Evolutionary conservation across 352 stramenopile genomes (phyloP), one percentile per base, ranked within the genome.

Genomic region (Pilasporangium apinafurcum): DNA sequence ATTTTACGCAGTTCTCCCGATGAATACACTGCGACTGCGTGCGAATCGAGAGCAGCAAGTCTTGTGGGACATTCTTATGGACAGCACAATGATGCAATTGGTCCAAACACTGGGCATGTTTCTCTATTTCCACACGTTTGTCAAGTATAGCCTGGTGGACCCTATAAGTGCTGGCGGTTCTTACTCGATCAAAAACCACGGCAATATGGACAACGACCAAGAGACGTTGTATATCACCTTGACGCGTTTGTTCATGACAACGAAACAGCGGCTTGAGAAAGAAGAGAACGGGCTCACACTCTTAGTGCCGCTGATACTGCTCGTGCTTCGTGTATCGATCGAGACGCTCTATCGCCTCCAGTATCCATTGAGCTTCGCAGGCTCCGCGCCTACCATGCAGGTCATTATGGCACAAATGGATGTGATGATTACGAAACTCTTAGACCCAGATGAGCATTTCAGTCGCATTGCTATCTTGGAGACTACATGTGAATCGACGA

Each of bases 301-400:
- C 2, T 65, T 68, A 21, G 30, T 88, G 8, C 70, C 74, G 3
- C 49, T 90, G 8, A 30, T 81, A 5, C 44, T 90, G 13, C 55
- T 90, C 0, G 71, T 59, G 17, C 62, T 87, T 14, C 74, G 78
- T 10, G 65, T 90, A 1, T 57, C 67, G 10, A 37, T 86, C 8
- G 71, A 85, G 33, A 83, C 74, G 13, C 48, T 86, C 3, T 77
- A 69, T n/a, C 72, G 72, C 22, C 55, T 62, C 24, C 68, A 80
- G 43, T 90, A 87, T 35, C 72, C 78, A 0, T 40, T 69, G 13
- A 86, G 61, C 39, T 86, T 86, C 30, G 56, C 47, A 22, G 36
- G 54, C 9, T 58, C 61, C 0, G 44, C 22, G 3, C 40, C 47
- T 20, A 68, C 47, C 22, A 76, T 81, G 74, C 48, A 56, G 30